phyloP scores from a whole-genome alignment of 1,139 yeast genomes.

The Candida dubliniensis region DNA sequence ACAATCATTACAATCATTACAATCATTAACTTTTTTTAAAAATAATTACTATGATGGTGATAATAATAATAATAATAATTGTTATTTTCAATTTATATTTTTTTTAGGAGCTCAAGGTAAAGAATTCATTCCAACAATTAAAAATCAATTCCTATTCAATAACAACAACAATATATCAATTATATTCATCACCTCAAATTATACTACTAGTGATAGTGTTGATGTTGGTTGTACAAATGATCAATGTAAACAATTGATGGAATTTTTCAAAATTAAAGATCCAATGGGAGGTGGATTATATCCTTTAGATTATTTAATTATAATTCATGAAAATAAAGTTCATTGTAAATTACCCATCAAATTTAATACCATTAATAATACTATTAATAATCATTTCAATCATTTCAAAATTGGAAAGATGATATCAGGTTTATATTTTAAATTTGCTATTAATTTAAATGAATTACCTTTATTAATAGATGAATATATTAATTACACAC shows the following conservation, averaged over 20 bases:
- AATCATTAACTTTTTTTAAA: too few species aligned
- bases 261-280: constrained; percentile 33
- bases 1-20: background rate
- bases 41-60: constrained; percentile 6
- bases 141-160: constrained; percentile 12
- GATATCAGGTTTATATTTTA: constrained; percentile 11
- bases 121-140: constrained; percentile 19
- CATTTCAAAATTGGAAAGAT: constrained; percentile 3
- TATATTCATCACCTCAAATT: constrained; percentile 13
- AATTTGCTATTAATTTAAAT: constrained; percentile 22
- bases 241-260: constrained; percentile 23
- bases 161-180: constrained; percentile 18
- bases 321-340: constrained; percentile 29
- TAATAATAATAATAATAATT: background rate
- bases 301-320: constrained; percentile 42
- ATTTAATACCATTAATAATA: constrained; percentile 1
- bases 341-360: constrained; percentile 26
- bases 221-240: constrained; percentile 13
- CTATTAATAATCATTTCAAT: too few species aligned
- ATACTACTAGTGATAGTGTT: background rate
- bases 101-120: constrained; percentile 34
- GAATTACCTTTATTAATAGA: constrained; percentile 16
- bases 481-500: constrained; percentile 6
- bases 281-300: constrained; percentile 56
- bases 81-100: constrained; percentile 18